A percentile compares a stretch with the other conserved stretches of the same genome.
These are phyloP conservation scores for Senecio squalidus DNA, from an alignment of 140 eudicot genomes.

Conservation along the genomic window DNA sequence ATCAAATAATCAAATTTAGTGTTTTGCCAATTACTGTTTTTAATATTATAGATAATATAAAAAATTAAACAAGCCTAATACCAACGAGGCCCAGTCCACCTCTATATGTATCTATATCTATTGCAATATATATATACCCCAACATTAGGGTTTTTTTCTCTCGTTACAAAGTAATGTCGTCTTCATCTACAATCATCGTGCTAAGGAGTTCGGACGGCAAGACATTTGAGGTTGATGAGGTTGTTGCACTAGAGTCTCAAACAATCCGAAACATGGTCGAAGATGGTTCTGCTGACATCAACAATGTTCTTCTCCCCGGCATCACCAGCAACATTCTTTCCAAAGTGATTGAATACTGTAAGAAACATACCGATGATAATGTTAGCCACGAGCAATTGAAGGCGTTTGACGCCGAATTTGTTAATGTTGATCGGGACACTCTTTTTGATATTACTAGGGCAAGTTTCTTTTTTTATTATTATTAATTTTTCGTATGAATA, in stretches of 20 bases:
- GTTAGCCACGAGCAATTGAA: constrained; percentile 47
- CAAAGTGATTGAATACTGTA: constrained; percentile 69
- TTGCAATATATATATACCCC: too few relatives aligned
- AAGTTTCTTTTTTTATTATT: too few relatives aligned
- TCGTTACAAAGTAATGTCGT: too few relatives aligned
- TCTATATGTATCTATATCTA: too few relatives aligned
- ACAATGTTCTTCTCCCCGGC: constrained; percentile 52
- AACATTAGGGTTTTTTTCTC: too few relatives aligned
- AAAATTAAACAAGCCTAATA: too few relatives aligned
- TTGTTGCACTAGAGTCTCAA: constrained; percentile 50
- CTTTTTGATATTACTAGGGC: constrained; percentile 71
- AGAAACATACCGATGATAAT: constrained; percentile 50
- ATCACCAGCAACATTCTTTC: constrained; percentile 54
- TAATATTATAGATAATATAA: too few relatives aligned
- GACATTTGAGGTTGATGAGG: constrained; percentile 47
- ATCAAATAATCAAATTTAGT: too few relatives aligned
- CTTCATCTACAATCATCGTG: too few relatives aligned
- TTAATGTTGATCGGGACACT: constrained; percentile 63
- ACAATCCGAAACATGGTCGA: constrained; percentile 62
- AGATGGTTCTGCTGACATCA: constrained; percentile 45
- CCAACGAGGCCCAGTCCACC: too few relatives aligned
- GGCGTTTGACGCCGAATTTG: constrained; percentile 53
- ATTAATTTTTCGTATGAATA: too few relatives aligned
- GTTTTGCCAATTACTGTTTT: too few relatives aligned
- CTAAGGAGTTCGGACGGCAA: constrained; percentile 50